Percentiles rank a stretch among this genome's conserved stretches.
Conservation (phyloP, 1,284 basidiomycete genomes). For the Malassezia globosa region DNA sequence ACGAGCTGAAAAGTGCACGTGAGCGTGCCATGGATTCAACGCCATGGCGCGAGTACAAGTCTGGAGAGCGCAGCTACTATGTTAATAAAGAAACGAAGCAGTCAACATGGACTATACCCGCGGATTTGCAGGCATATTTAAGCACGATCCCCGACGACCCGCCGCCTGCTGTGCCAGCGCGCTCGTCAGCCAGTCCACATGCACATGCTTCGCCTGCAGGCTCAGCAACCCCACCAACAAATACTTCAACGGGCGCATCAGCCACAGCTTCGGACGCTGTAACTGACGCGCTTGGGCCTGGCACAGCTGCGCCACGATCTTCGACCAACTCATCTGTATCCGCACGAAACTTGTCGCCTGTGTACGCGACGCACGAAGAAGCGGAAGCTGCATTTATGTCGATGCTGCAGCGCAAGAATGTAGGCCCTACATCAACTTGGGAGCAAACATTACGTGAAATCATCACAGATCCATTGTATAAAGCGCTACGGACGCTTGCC, state of each 20-base stretch:
- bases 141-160: constrained; percentile 26
- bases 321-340: not conserved
- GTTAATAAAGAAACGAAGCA: constrained; percentile 42
- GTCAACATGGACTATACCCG: constrained; percentile 39
- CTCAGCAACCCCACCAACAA: not conserved
- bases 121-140: constrained; percentile 35
- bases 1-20: constrained; percentile 40
- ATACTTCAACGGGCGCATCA: not conserved
- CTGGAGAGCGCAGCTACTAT: constrained; percentile 42
- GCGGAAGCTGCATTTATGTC: constrained; percentile 88
- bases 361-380: constrained; percentile 56
- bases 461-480: constrained; percentile 94
- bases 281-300: constrained; percentile 12
- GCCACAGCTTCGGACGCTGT: not conserved
- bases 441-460: constrained; percentile 94
- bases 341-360: not conserved
- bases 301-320: constrained; percentile 5
- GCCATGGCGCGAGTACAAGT: constrained; percentile 45
- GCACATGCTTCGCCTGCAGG: constrained; percentile 1
- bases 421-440: constrained; percentile 90
- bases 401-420: constrained; percentile 71
- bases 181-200: not conserved
- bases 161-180: constrained; percentile 1
- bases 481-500: constrained; percentile 78
- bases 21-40: constrained; percentile 39